Base-by-base conservation (phyloP, 1,139 yeast species). In the Suhomyces taliae region DNA sequence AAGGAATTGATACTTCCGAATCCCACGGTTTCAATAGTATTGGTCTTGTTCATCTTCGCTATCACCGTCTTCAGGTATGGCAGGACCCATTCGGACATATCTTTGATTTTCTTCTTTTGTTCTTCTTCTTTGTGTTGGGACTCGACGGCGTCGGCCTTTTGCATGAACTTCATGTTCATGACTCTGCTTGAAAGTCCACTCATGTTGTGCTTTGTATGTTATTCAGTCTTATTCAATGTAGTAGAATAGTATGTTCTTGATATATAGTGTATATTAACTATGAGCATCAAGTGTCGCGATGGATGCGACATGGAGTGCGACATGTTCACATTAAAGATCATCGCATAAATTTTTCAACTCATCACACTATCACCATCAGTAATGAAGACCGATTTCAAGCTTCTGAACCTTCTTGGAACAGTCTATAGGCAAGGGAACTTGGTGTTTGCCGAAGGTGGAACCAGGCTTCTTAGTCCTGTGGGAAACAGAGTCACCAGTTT, bases 401-500 rank as follows among this genome's bases (percentile, higher is more conserved):
- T 93, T 59, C 85, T 96, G 40, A 93, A 93, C 67, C 75, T 93
- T 40, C 72, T 93, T 57, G 99, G 99, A 29, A 91, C 99, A 0
- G 99, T 93, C 7, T 93, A 93, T 62, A 77, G 95, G 47, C 89
- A 87, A 60, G 99, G 98, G 15, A 91, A 93, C 66, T 71, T 93
- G 34, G 77, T 86, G n/a, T 93, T 85, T 70, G 84, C 95, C 2
- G 82, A 86, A 2, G 97, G 90, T 64, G 99, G 99, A 1, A 83
- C 87, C 12, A 79, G 81, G 50, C 73, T 93, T 33, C 72, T 93
- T 43, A 86, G 95, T 51, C 99, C 99, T 0, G 98, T 93, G 4
- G 99, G 99, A 8, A 95, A 93, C 65, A 70, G 99, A 59, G 95
- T 95, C 37, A 78, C 91, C 27, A 88, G 89, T 51, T 93, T 91